Conservation (phyloP, 2,329 filamentous ascomycete genomes). For the Fusarium sp. region DNA sequence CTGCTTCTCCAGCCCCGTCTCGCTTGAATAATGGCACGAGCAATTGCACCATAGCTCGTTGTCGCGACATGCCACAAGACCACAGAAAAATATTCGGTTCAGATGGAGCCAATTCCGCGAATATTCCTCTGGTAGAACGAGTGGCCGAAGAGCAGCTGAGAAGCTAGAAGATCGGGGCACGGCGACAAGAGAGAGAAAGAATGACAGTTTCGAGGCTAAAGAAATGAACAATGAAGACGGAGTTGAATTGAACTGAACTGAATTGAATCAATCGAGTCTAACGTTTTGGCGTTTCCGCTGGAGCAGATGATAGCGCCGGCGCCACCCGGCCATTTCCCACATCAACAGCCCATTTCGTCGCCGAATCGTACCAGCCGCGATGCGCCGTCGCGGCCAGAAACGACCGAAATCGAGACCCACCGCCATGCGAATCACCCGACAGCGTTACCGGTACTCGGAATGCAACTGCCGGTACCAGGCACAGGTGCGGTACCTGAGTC, state of each 20-base stretch:
- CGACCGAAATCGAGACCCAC: constrained; percentile 43
- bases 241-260: constrained; percentile 5
- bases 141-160: constrained; percentile 6
- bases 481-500: constrained; percentile 16
- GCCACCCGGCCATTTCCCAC: constrained; percentile 43
- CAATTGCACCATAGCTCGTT: constrained; percentile 19
- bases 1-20: constrained; percentile 2
- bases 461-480: constrained; percentile 32
- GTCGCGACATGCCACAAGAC: constrained; percentile 7
- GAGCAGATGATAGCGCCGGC: constrained; percentile 44
- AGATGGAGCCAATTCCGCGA: constrained; percentile 14
- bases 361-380: constrained; percentile 47
- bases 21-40: constrained; percentile 21
- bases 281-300: constrained; percentile 34
- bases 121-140: constrained; percentile 4
- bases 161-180: constrained; percentile 2
- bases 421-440: constrained; percentile 31
- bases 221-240: constrained; percentile 18
- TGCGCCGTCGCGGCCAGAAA: constrained; percentile 43
- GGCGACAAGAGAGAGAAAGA: background rate
- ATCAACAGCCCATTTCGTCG: constrained; percentile 49
- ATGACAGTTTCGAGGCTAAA: constrained; percentile 16
- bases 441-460: constrained; percentile 34
- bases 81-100: constrained; percentile 5
- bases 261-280: constrained; percentile 31